Evolutionary conservation across 1,284 basidiomycete species (phyloP).

Genomic region (Apiotrichum domesticum): DNA sequence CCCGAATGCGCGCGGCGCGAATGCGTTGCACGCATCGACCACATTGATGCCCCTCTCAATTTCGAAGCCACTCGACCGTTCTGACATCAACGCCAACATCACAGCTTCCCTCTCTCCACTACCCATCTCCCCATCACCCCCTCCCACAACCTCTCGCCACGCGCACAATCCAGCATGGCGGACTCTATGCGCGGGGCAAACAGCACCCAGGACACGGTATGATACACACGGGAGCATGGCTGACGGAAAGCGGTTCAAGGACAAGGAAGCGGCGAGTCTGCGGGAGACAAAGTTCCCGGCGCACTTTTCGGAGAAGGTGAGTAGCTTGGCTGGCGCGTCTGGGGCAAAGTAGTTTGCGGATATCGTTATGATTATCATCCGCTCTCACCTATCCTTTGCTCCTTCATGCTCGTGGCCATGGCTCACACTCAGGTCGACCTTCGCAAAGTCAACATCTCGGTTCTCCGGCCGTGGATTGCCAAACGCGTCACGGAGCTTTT

Average conservation of each 20-base stretch:
- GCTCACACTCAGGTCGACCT: conserved; percentile 67
- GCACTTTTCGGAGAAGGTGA: conserved; percentile 80
- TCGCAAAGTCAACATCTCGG: conserved; percentile 73
- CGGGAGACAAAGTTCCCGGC: conserved; percentile 84
- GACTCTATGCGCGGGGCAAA: conserved; percentile 5
- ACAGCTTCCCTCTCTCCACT: no score
- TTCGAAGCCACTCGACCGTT: no score
- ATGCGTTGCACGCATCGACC: no score
- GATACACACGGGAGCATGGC: neutral
- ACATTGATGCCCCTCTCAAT: no score
- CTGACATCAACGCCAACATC: no score
- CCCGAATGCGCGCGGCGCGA: no score
- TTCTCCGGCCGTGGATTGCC: conserved; percentile 85
- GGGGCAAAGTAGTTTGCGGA: neutral
- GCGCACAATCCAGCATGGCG: neutral
- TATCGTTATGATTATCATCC: no score
- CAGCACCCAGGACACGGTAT: conserved; percentile 4
- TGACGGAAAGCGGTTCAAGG: conserved; percentile 64
- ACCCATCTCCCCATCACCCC: no score
- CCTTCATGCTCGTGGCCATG: no score
- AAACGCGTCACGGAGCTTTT: conserved; percentile 83
- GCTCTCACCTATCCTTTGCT: neutral
- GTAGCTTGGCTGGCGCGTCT: neutral
- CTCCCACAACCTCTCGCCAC: no score
- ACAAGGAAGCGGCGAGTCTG: conserved; percentile 87